Percentiles rank a stretch among this genome's conserved stretches.
phyloP scores from a whole-genome alignment of 352 stramenopile genomes.

The Blastocystis sp. region DNA sequence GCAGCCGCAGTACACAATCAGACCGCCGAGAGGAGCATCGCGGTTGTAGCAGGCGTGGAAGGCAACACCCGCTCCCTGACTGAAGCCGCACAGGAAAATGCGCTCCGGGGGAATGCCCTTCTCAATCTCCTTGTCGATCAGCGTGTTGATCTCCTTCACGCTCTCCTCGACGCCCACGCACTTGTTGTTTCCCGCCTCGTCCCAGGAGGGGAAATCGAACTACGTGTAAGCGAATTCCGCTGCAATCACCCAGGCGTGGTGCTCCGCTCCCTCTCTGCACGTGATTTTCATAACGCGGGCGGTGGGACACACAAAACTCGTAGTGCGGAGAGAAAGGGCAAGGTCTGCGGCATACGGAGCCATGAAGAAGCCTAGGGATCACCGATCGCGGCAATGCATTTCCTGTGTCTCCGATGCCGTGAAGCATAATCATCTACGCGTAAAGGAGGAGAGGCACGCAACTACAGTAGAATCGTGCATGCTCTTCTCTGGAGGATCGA shows the following conservation, averaged over 20 bases:
- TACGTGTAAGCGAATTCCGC: background rate
- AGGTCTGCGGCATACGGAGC: constrained; percentile 61
- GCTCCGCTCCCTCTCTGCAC: background rate
- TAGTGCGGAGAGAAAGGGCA: constrained; percentile 5
- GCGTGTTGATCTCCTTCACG: constrained; percentile 5
- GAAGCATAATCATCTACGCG: constrained; percentile 68
- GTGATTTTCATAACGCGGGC: constrained; percentile 20
- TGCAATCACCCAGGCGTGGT: constrained; percentile 25
- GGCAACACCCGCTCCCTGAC: constrained; percentile 56
- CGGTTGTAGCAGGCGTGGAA: constrained; percentile 27
- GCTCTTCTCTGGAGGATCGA: constrained; percentile 15
- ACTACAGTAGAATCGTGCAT: constrained; percentile 36
- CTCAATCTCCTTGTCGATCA: constrained; percentile 60
- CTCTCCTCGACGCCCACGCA: constrained; percentile 56
- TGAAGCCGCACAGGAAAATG: constrained; percentile 71
- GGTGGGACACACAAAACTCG: constrained; percentile 59
- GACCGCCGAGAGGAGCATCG: constrained; percentile 6
- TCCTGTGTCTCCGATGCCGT: constrained; percentile 61
- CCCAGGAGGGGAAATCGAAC: constrained; percentile 63
- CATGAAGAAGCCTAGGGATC: constrained; percentile 58
- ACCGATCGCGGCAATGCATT: background rate
- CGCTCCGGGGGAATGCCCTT: constrained; percentile 30
- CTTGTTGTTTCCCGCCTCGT: constrained; percentile 40
- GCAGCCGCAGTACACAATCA: constrained; percentile 51
- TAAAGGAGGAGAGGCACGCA: background rate